A percentile compares a stretch with the other conserved stretches of the same genome.
Evolutionary conservation across 768 basidiomycete species (phyloP).

Genomic region (Suillus placidus): DNA sequence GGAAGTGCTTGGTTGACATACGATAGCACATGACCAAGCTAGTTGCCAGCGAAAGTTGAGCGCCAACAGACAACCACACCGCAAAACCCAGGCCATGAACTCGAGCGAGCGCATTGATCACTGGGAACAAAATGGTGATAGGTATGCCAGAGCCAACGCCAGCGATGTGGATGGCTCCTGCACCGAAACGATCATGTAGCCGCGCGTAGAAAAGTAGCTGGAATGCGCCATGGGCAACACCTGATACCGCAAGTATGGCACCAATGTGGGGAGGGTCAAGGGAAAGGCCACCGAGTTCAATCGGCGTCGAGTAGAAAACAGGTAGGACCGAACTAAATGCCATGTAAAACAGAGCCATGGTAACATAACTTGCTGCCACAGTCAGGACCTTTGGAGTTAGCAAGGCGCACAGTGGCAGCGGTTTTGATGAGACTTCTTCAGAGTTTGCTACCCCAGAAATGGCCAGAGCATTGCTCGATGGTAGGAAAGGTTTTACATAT

Average conservation of each 20-base stretch:
- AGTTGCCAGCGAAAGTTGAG: conserved; percentile 35
- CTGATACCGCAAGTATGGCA: conserved; percentile 37
- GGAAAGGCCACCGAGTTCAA: conserved; percentile 13
- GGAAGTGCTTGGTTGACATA: neutral
- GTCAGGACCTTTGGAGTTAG: conserved; percentile 53
- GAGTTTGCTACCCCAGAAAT: neutral
- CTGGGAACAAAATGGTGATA: conserved; percentile 55
- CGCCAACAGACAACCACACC: conserved; percentile 49
- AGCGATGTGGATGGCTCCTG: conserved; percentile 54
- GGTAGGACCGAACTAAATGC: conserved; percentile 47
- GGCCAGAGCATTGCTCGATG: neutral
- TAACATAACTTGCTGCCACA: conserved; percentile 59
- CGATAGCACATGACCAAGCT: conserved; percentile 2
- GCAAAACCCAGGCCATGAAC: conserved; percentile 40
- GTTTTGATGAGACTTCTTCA: conserved; percentile 20
- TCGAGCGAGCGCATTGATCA: conserved; percentile 55
- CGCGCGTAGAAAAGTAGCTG: conserved; percentile 64
- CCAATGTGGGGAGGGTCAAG: conserved; percentile 21
- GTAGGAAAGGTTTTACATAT: neutral
- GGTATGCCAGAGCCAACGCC: conserved; percentile 55
- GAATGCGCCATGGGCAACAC: conserved; percentile 58
- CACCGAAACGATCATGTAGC: conserved; percentile 55
- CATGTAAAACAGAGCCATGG: conserved; percentile 62
- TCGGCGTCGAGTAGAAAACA: conserved; percentile 22
- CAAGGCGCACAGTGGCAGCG: conserved; percentile 47